Evolutionary conservation across 2,329 filamentous ascomycete genomes (phyloP), one percentile per base, ranked within the genome.

Genomic region (Pestalotiopsis sp.): DNA sequence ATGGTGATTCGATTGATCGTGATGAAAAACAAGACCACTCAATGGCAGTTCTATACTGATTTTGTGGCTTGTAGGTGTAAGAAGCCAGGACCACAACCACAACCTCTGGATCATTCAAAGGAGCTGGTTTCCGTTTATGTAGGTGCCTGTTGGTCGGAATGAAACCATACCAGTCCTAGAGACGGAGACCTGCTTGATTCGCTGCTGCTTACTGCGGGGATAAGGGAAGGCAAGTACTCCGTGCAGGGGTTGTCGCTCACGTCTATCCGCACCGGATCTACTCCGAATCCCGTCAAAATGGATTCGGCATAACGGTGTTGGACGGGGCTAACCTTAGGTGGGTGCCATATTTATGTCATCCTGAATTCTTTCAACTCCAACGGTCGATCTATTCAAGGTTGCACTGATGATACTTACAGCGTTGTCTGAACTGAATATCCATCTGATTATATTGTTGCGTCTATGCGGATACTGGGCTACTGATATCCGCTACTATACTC

Each of bases 401-500:
- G 25, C 4, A 11, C 45, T 17, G 45, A 52, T 4, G 11, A 36
- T 36, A 36, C 2, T 2, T 2, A 36, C 31, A 36, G 31, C 31
- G 31, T 59, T 59, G 11, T 14, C 23, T 59, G 25, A 27, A 12
- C 3, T n/a, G 7, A 23, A n/a, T n/a, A 9, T n/a, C 31, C 17
- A n/a, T 9, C 17, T 52, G 14, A 20, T 52, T 9, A 52, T 27
- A 12, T 27, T 17, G 20, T 17, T 13, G 27, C 17, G n/a, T 36
- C 25, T 62, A 62, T 40, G n/a, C 7, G 59, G 59, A 20, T 36
- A 23, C 36, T 63, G 25, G 57, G 23, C 66, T 67, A 63, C 66
- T 68, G 7, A 68, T 70, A 49, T 70, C 67, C 1, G 74, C 76
- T 41, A 80, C 70, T n/a, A 82, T 65, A 64, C 77, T 74, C 65